These are phyloP conservation scores for Sporothrix protearum DNA, from an alignment of 2,329 filamentous ascomycete genomes.

Conservation along the genomic window DNA sequence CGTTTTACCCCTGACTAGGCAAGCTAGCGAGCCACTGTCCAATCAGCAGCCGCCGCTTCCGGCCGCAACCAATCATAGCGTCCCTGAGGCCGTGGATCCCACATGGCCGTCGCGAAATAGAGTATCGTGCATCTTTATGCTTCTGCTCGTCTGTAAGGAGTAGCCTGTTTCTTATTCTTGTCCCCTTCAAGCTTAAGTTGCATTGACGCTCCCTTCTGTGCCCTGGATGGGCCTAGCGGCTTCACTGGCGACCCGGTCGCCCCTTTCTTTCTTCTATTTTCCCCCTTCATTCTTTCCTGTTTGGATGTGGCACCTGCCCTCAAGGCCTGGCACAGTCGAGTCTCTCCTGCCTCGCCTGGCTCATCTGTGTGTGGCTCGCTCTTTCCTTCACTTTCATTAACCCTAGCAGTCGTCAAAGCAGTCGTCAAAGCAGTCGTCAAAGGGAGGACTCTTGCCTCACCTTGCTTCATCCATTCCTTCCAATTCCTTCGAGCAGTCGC, in stretches of 20 bases:
- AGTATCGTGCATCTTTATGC: slow-evolving; percentile 14
- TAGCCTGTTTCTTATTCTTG: slow-evolving; percentile 8
- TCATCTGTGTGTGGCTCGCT: not conserved
- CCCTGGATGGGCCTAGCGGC: slow-evolving; percentile 15
- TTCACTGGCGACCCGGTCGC: not conserved
- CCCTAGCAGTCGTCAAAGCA: not conserved
- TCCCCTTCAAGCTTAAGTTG: slow-evolving; percentile 8
- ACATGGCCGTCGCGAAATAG: not conserved
- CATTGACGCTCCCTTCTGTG: slow-evolving; percentile 8
- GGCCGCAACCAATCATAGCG: not conserved
- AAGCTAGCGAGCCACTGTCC: not conserved
- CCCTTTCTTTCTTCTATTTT: not conserved
- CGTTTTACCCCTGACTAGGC: slow-evolving; percentile 18
- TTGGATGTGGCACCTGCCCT: not conserved
- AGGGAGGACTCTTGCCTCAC: not conserved
- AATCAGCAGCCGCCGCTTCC: slow-evolving; percentile 1
- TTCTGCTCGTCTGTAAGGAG: not conserved
- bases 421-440: not conserved
- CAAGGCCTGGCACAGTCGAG: not conserved
- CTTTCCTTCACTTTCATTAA: not conserved
- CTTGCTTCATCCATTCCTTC: not conserved
- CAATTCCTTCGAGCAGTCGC: not conserved
- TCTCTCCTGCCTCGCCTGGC: not conserved
- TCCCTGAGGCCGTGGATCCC: not conserved
- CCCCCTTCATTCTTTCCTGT: slow-evolving; percentile 8